phyloP scores from a whole-genome alignment of 306 rosid genomes.

The Glycine latifolia region DNA sequence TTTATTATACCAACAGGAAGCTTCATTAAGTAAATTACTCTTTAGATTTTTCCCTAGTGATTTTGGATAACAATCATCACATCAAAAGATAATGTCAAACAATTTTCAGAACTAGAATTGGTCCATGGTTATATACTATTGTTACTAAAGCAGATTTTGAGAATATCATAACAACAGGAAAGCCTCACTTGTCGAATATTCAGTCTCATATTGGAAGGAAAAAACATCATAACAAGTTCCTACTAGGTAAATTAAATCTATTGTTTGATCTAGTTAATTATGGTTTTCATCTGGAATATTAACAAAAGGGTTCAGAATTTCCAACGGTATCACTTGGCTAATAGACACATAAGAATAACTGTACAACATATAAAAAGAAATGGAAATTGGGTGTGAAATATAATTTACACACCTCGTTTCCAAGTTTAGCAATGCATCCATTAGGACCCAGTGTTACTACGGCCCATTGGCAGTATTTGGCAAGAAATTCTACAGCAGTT shows the following conservation, averaged over 20 bases:
- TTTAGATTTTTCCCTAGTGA: no score
- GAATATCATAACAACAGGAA: background rate
- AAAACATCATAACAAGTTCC: background rate
- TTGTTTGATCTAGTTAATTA: background rate
- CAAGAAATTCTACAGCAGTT: slow-evolving; percentile 72
- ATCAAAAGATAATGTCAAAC: background rate
- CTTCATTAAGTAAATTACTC: background rate
- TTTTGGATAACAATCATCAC: slow-evolving; percentile 6
- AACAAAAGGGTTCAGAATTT: background rate
- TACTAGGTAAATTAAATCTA: background rate
- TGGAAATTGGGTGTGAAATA: background rate
- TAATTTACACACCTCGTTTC: slow-evolving; percentile 66
- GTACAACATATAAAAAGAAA: background rate
- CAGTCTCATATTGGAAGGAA: background rate
- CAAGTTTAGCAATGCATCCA: slow-evolving; percentile 87
- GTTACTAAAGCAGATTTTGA: background rate
- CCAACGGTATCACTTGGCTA: background rate
- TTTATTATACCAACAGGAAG: no score
- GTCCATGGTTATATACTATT: background rate
- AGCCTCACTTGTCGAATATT: background rate
- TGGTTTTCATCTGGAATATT: slow-evolving; percentile 7
- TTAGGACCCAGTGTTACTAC: slow-evolving; percentile 82
- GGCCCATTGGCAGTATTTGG: slow-evolving; percentile 77
- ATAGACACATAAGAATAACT: background rate
- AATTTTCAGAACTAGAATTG: background rate